Percentiles rank a stretch among this genome's conserved stretches.
These are phyloP conservation scores for Nicotiana knightiana DNA, from an alignment of 257 asterid species.

Conservation along the genomic window DNA sequence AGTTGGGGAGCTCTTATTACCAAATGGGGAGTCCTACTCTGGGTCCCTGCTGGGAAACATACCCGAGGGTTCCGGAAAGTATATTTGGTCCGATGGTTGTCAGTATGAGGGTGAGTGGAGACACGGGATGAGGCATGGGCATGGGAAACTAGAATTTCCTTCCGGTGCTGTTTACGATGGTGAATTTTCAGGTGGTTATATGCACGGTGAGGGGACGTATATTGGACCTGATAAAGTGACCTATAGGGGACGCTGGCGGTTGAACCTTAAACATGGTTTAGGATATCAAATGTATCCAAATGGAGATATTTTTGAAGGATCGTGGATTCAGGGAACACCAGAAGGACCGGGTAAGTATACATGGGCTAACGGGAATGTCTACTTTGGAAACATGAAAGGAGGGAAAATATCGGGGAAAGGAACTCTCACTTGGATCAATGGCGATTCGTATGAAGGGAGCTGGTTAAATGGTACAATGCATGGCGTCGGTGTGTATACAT, in stretches of 20 bases:
- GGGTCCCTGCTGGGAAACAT: conserved; percentile 60
- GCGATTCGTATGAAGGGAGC: conserved; percentile 76
- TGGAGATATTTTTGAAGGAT: conserved; percentile 76
- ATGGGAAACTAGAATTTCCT: conserved; percentile 72
- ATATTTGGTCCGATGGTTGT: conserved; percentile 86
- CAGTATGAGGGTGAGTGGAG: conserved; percentile 92
- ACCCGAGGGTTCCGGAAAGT: conserved; percentile 77
- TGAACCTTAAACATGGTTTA: conserved; percentile 86
- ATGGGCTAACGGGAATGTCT: conserved; percentile 81
- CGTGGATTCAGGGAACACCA: conserved; percentile 89
- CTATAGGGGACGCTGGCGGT: conserved; percentile 80
- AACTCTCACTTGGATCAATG: conserved; percentile 86
- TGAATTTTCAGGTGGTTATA: conserved; percentile 81
- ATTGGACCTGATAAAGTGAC: conserved; percentile 37
- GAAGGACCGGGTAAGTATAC: conserved; percentile 95
- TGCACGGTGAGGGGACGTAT: conserved; percentile 72
- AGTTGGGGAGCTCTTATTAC: conserved; percentile 42
- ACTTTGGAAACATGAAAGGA: conserved; percentile 77
- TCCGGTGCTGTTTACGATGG: conserved; percentile 87
- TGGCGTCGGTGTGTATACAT: conserved; percentile 82
- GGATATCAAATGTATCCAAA: conserved; percentile 78
- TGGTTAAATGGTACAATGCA: conserved; percentile 84
- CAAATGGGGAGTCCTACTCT: conserved; percentile 52
- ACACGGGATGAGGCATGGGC: conserved; percentile 81
- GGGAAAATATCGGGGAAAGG: conserved; percentile 93